Percentiles rank a stretch among this genome's conserved stretches.
Evolutionary conservation across 2,329 filamentous ascomycete genomes (phyloP).

Genomic region (Raffaelea ambrosiae): DNA sequence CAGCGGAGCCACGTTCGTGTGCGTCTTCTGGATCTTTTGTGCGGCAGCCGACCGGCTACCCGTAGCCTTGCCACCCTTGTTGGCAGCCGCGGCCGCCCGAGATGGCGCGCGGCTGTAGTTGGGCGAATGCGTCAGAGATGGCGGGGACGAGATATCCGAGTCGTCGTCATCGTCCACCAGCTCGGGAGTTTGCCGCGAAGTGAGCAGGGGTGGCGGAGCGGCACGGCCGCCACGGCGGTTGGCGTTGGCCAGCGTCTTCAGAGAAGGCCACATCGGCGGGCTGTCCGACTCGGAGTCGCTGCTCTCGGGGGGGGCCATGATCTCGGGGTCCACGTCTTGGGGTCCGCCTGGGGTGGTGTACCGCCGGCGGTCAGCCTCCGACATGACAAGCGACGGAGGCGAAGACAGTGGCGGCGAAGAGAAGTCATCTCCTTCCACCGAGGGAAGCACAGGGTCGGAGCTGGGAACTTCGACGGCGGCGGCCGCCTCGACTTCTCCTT

Average conservation of each 20-base stretch:
- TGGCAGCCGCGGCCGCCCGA: background rate
- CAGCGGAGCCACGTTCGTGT: slow-evolving; percentile 28
- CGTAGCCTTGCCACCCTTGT: slow-evolving; percentile 7
- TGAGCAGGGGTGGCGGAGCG: slow-evolving; percentile 24
- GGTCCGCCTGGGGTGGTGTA: slow-evolving; percentile 29
- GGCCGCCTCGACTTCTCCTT: too few species aligned
- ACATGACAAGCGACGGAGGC: slow-evolving; percentile 7
- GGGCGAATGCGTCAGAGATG: slow-evolving; percentile 58
- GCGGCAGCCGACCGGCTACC: slow-evolving; percentile 13
- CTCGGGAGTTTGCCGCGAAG: slow-evolving; percentile 27
- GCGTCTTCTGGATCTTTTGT: slow-evolving; percentile 11
- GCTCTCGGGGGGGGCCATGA: slow-evolving; percentile 47
- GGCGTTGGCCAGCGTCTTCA: slow-evolving; percentile 39
- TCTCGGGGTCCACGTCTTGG: slow-evolving; percentile 33
- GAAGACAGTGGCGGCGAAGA: slow-evolving; percentile 26
- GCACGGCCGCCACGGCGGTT: slow-evolving; percentile 23
- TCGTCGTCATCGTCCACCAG: slow-evolving; percentile 30
- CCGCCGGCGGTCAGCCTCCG: slow-evolving; percentile 15
- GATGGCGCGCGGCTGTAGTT: slow-evolving; percentile 30
- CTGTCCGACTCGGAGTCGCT: slow-evolving; percentile 37
- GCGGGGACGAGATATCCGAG: slow-evolving; percentile 55
- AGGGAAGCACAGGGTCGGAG: slow-evolving; percentile 14
- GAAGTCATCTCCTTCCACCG: slow-evolving; percentile 15
- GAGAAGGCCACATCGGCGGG: slow-evolving; percentile 40
- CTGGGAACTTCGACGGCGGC: too few species aligned